Evolutionary conservation across 352 stramenopile genomes (phyloP), one percentile per base, ranked within the genome.

Genomic region (Globisporangium ultimum): DNA sequence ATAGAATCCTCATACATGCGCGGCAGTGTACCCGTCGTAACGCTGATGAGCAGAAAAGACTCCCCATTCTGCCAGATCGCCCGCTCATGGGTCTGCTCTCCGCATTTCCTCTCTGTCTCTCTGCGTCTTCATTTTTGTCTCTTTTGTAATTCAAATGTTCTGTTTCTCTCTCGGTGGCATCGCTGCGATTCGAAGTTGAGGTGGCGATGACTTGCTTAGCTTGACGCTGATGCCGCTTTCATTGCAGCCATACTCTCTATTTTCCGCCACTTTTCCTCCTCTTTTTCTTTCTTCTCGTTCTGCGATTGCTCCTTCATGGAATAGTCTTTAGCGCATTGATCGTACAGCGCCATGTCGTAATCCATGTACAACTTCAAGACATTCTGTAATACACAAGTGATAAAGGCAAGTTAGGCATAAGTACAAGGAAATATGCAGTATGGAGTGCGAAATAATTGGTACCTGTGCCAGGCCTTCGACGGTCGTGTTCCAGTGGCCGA

Each of bases 401-500:
- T 10, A 50, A 50, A 32, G 42, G 45, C 51, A 21, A 21, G 45
- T 45, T 18, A 71, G 22, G 21, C 17, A 60, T 2, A 45, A 45
- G 12, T 0, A 45, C 12, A n/a, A 43, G 10, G 38, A 43, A 53
- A 54, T 5, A 46, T 47, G 9, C n/a, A 32, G 15, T 4, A 60
- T 20, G 17, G 8, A 21, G 41, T 1, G n/a, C 87, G 83, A 63
- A 88, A 86, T 43, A 98, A 71, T 36, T 11, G 20, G 83, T 66
- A 88, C 78, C 74, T 87, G 78, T 18, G 91, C 87, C 14, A 99
- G 81, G n/a, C 89, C 91, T 77, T 98, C 93, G 14, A 99, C 97
- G 8, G 93, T 98, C 21, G 93, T 92, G 84, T 99, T 98, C 96
- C 96, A 99, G 71, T 99, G 96, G 53, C 89, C 86, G 9, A 94